Conservation (phyloP, 108 stramenopile species). For the Stephanodiscus minutulus region DNA sequence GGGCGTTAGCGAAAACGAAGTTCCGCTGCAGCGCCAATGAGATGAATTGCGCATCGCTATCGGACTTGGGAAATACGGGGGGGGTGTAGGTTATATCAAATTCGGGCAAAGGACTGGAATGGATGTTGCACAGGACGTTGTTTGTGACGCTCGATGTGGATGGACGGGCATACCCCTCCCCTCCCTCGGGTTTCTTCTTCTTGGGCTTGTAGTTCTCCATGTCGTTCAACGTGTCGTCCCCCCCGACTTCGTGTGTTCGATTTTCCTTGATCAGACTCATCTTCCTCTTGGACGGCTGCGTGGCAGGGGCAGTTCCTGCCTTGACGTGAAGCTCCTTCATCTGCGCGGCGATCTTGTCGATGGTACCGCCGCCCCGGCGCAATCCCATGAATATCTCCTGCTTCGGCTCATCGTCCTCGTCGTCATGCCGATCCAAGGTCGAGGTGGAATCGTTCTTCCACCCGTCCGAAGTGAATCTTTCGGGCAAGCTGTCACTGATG, state of each 20-base stretch:
- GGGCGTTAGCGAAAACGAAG: constrained; percentile 48
- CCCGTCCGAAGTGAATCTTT: neutral
- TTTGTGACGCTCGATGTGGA: constrained; percentile 28
- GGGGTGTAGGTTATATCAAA: constrained; percentile 43
- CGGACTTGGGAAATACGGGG: constrained; percentile 41
- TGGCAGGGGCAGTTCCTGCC: neutral
- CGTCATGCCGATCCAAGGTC: constrained; percentile 8
- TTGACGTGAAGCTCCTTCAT: constrained; percentile 27
- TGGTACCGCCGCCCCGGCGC: constrained; percentile 16
- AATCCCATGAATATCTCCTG: constrained; percentile 32
- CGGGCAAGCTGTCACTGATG: neutral
- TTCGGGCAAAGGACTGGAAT: constrained; percentile 27
- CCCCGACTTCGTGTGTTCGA: neutral
- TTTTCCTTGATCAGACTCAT: neutral
- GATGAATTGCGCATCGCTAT: constrained; percentile 30
- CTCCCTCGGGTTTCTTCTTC: neutral
- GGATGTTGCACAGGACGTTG: constrained; percentile 39
- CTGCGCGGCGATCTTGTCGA: constrained; percentile 21
- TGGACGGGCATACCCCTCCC: constrained; percentile 10
- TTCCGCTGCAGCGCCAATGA: constrained; percentile 36
- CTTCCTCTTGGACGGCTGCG: neutral
- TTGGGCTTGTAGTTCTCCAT: neutral
- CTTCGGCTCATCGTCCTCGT: constrained; percentile 28
- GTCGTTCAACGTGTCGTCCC: neutral
- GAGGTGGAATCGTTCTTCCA: neutral